Evolutionary conservation across 768 basidiomycete genomes (phyloP), one percentile per base, ranked within the genome.

Genomic region (Agaricus sinodeliciosus): DNA sequence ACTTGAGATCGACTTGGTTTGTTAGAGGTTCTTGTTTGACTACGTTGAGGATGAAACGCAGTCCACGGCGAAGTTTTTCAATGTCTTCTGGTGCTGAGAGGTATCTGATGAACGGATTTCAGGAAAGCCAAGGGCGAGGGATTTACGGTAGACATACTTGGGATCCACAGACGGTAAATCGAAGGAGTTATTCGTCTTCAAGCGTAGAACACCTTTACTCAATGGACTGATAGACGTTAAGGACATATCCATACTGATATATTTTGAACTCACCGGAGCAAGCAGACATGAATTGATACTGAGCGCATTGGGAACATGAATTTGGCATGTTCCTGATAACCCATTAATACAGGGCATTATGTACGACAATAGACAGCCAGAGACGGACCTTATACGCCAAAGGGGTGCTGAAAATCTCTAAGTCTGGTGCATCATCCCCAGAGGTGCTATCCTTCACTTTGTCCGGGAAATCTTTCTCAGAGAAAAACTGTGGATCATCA

Each of bases 401-500:
- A 3, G 71, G 70, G 22, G 71, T 73, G 2, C 60, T 57, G 51
- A 72, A 70, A 4, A 76, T 57, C 54, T 78, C 76, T 2, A 77
- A 54, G 49, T 78, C 76, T 16, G 76, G 74, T 31, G 67, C 65
- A 19, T 65, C 65, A 1, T 68, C 46, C 11, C 68, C 69, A 1
- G 74, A 74, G 7, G 74, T 74, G 34, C 62, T 68, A 48, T 75
- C 72, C 57, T 64, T 43, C 36, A 76, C 41, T 9, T 58, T 60
- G 11, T 64, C 59, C 6, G 64, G 66, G 45, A 60, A 68, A 34
- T 68, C 59, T 4, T 49, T 56, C n/a, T 63, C 59, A 0, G 76
- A 71, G 63, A 82, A 79, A 4, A 81, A 63, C 1, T 51, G 56
- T 0, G 73, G 70, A 55, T 83, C 75, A 37, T 71, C 71, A 0